A percentile compares a stretch with the other conserved stretches of the same genome.
phyloP scores from a whole-genome alignment of 176 grass and related monocot genomes.

The Aegilops sharonensis region DNA sequence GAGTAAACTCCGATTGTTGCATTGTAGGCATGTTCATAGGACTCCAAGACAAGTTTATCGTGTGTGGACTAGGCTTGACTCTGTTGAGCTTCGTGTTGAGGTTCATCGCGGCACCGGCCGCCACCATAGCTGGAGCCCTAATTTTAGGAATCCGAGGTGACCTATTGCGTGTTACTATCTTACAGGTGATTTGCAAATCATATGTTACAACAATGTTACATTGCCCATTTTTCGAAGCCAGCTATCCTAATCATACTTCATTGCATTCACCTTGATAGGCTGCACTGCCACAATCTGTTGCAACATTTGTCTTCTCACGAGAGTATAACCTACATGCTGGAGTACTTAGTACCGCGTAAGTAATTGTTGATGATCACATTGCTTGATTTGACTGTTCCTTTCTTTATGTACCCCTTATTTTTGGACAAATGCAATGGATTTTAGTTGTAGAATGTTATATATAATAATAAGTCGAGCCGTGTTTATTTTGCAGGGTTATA shows the following conservation, averaged over 20 bases:
- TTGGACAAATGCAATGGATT: too few species aligned
- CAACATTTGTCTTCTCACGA: slow-evolving; percentile 66
- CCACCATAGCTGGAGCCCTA: slow-evolving; percentile 31
- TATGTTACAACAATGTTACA: not conserved
- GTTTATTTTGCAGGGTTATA: slow-evolving; percentile 52
- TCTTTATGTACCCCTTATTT: too few species aligned
- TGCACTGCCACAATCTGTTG: slow-evolving; percentile 67
- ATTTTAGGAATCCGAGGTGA: slow-evolving; percentile 54
- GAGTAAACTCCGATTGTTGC: not conserved
- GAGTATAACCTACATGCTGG: slow-evolving; percentile 72
- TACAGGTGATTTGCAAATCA: slow-evolving; percentile 34
- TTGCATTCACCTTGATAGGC: slow-evolving; percentile 37
- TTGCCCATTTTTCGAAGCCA: rapidly evolving
- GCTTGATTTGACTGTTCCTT: too few species aligned
- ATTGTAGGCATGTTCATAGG: slow-evolving; percentile 75
- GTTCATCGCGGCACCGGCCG: slow-evolving; percentile 59
- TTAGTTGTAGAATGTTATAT: not conserved
- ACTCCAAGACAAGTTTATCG: slow-evolving; percentile 68
- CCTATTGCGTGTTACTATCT: slow-evolving; percentile 59
- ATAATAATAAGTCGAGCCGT: not conserved
- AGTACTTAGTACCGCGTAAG: slow-evolving; percentile 75
- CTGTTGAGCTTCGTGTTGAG: slow-evolving; percentile 54
- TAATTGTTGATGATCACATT: not conserved
- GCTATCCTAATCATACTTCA: not conserved
- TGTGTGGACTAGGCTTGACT: slow-evolving; percentile 45